phyloP scores from a whole-genome alignment of 2,329 filamentous ascomycete genomes.

The Colletotrichum musae region DNA sequence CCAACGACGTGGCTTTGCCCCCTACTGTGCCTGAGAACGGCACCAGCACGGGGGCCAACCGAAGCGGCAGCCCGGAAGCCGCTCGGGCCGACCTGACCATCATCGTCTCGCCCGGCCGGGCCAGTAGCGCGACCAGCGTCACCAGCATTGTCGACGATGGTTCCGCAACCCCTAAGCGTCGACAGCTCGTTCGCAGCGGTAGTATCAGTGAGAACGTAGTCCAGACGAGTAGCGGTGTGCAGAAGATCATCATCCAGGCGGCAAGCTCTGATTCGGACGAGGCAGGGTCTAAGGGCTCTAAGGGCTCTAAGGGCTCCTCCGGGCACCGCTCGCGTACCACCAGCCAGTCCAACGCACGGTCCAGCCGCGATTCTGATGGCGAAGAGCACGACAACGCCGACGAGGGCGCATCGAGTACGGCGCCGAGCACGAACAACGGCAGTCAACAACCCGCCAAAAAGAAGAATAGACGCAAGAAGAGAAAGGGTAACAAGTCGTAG shows the following conservation, averaged over 20 bases:
- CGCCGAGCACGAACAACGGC: conserved; percentile 26
- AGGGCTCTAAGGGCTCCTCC: conserved; percentile 39
- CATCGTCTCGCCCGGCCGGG: conserved; percentile 31
- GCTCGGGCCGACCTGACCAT: conserved; percentile 31
- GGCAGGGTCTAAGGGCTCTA: conserved; percentile 38
- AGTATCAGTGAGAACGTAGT: conserved; percentile 43
- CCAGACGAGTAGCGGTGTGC: conserved; percentile 41
- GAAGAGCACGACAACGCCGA: conserved; percentile 36
- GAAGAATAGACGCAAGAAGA: conserved; percentile 57
- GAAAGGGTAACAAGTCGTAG: conserved; percentile 52
- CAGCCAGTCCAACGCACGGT: conserved; percentile 26
- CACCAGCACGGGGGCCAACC: not conserved
- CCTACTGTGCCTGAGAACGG: conserved; percentile 32
- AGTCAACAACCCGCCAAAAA: conserved; percentile 48
- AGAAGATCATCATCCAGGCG: conserved; percentile 42
- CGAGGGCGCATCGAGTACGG: conserved; percentile 28
- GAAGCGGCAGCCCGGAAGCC: conserved; percentile 23
- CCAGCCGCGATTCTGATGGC: conserved; percentile 22
- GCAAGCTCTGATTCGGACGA: conserved; percentile 42
- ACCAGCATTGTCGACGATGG: conserved; percentile 32
- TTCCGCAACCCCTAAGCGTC: conserved; percentile 30
- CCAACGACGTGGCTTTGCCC: conserved; percentile 22
- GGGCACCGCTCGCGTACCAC: conserved; percentile 32
- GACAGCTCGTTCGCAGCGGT: conserved; percentile 42
- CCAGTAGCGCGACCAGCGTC: conserved; percentile 34